phyloP scores from a whole-genome alignment of 139 green algal genomes.

The Pleodorina starrii region DNA sequence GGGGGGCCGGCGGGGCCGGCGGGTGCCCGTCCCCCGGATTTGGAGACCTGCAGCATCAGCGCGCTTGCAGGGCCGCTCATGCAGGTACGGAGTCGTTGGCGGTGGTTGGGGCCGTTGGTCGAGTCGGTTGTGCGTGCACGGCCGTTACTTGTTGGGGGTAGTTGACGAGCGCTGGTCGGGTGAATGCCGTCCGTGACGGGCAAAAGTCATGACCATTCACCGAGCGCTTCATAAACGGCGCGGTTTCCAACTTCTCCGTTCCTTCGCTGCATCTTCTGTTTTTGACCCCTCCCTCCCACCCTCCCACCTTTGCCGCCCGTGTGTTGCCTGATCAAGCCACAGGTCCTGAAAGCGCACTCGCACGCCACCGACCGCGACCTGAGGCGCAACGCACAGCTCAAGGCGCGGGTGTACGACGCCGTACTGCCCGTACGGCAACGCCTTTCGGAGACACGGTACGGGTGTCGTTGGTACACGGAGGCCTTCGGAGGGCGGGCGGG shows the following conservation, averaged over 20 bases:
- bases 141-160: neutral
- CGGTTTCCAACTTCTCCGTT: too few species aligned
- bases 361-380: neutral
- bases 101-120: neutral
- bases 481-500: too few species aligned
- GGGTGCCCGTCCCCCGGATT: neutral
- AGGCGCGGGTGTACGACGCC: neutral
- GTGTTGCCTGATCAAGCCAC: too few species aligned
- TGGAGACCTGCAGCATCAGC: neutral
- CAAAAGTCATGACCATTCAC: too few species aligned
- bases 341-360: constrained; percentile 6
- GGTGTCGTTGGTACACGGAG: too few species aligned
- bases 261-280: too few species aligned
- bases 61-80: neutral
- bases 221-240: too few species aligned
- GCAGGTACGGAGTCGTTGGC: neutral
- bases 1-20: neutral
- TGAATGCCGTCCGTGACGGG: too few species aligned
- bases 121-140: too few species aligned
- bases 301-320: neutral
- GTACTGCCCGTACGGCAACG: constrained; percentile 1
- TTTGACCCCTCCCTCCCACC: too few species aligned
- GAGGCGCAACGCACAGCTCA: neutral
- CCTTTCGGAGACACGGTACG: neutral
- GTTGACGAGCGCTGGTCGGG: too few species aligned